Base-by-base conservation (phyloP, 192 early-diverging fungal species). In the Podochytrium sp. region DNA sequence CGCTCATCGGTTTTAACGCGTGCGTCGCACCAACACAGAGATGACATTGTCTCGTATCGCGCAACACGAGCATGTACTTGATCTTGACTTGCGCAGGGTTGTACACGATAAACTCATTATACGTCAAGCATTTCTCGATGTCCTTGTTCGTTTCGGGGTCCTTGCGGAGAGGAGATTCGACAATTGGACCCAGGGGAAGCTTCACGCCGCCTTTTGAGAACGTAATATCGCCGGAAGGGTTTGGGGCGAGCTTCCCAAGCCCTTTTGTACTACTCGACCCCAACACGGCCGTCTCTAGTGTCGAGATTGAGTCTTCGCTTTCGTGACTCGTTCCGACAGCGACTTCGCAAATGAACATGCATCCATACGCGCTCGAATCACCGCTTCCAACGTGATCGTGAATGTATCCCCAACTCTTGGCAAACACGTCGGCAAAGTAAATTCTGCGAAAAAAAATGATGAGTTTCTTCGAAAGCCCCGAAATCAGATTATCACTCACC, bases 71-170 rank as follows among this genome's bases (percentile, higher is more conserved):
- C 49, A 81, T 35, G 47, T 93, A 93, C 23, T 84, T 81, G 65
- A 94, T 93, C 57, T 83, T 77, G 38, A 93, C 84, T 78, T 92
- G 92, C 30, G 78, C 67, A 1, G 80, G 76, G 63, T 91, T 80
- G 65, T 94, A 90, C 10, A 93, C 92, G 73, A 92, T 90, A 67
- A 81, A 93, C 68, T 93, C 92, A 75, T 91, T 91, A 63, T 90
- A 83, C 3, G 71, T 40, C 5, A 93, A 35, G 37, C 35, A 74
- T 4, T 61, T 43, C 7, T 12, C 1, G 25, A 72, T 65, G 6
- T 72, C 49, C n/a, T 71, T 62, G 27, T 60, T 47, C 35, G 65
- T 71, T 47, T 57, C 63, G 1, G 56, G 35, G 32, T 57, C 40
- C 41, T 38, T 43, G 18, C 57, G 30, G 10, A 67, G 41, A 27